Base-by-base conservation (phyloP, 176 grass and related monocot species). In the Eragrostis nindensis region DNA sequence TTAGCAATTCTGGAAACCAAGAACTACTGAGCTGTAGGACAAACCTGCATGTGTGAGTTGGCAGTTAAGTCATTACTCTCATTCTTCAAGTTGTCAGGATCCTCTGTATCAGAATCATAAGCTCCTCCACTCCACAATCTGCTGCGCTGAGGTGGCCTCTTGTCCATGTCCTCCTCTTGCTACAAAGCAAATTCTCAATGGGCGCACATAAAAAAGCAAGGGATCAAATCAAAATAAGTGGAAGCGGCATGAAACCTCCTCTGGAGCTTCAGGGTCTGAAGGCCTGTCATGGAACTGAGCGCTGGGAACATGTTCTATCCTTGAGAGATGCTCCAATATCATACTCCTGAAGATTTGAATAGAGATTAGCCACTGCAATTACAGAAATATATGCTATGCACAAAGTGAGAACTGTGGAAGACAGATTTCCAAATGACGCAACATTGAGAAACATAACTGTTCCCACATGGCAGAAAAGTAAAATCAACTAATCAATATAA, bases 51-150 rank as follows among this genome's bases (percentile, higher is more conserved):
- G 42, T 62, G 36, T 14, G 79, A 82, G 32, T 73, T 82, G 50
- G 88, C 72, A 73, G 49, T 77, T 38, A 86, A 60, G 48, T 86
- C 42, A 18, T 78, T 73, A 24, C 30, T 32, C 50, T 26, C 73
- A 43, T 29, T 76, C 80, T 87, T 72, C 71, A 71, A 25, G 70
- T 44, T 80, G 55, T 84, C 81, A 57, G 89, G 76, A 32, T 95
- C 93, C 80, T 95, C 92, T 30, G 86, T 82, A 84, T 92, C 93
- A 88, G 93, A 92, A 66, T 92, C 93, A 77, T 92, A 87, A 52
- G 60, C 76, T 60, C 87, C 93, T 70, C 87, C 93, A 15, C 80
- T 90, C 93, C 89, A 95, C 76, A 92, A 78, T 84, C 86, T 87
- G 59, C 81, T 92, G 48, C 89, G 80, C 66, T 78, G 84, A 80